Evolutionary conservation across 352 stramenopile genomes (phyloP).

Genomic region (Phytophthora vignae): DNA sequence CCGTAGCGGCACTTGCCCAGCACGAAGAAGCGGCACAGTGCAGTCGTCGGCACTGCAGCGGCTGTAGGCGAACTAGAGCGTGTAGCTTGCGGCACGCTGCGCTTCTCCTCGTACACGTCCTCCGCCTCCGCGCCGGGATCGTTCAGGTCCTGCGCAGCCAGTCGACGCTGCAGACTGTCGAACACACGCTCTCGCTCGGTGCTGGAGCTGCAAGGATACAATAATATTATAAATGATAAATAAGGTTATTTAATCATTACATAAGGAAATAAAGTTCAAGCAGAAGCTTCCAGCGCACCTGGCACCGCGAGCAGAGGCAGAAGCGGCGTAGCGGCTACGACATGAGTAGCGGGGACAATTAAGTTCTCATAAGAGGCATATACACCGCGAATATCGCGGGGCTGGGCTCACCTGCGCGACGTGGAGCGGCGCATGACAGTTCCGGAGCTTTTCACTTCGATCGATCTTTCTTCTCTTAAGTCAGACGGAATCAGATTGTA

Average conservation of each 20-base stretch:
- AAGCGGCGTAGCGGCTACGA: constrained; percentile 8
- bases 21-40: constrained; percentile 82
- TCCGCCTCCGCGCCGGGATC: constrained; percentile 5
- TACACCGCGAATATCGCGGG: neutral
- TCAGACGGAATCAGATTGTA: constrained; percentile 33
- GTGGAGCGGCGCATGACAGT: constrained; percentile 26
- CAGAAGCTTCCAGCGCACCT: constrained; percentile 20
- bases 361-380: neutral
- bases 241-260: constrained; percentile 16
- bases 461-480: constrained; percentile 29
- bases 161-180: constrained; percentile 22
- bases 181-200: constrained; percentile 15
- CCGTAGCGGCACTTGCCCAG: constrained; percentile 79
- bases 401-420: constrained; percentile 25
- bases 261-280: neutral
- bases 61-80: neutral
- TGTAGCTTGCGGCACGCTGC: neutral
- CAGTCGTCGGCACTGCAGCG: constrained; percentile 29
- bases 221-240: neutral
- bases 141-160: constrained; percentile 13
- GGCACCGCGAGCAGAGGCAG: constrained; percentile 12
- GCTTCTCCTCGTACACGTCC: constrained; percentile 29
- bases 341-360: neutral
- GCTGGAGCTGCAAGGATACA: neutral
- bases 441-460: constrained; percentile 27